phyloP scores from a whole-genome alignment of 495 filamentous ascomycete species.

The Bacidia gigantensis region DNA sequence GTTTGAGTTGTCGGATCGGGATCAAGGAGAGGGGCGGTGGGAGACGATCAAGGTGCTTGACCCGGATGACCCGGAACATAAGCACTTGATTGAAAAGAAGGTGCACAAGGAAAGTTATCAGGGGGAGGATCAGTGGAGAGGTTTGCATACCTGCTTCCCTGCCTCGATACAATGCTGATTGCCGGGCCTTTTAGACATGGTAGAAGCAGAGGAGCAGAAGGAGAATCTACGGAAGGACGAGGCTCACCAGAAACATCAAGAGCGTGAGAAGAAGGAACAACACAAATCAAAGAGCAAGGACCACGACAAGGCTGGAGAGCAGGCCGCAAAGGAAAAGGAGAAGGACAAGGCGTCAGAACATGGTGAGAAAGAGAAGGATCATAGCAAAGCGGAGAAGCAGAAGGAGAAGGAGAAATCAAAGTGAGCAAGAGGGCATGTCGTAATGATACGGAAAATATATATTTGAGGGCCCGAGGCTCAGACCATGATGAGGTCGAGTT shows the following conservation, averaged over 20 bases:
- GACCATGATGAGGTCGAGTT: background rate
- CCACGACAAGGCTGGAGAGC: no score
- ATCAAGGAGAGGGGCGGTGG: conserved; percentile 47
- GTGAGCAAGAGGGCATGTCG: no score
- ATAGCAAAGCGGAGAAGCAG: conserved; percentile 19
- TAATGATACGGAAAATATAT: no score
- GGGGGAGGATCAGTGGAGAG: conserved; percentile 69
- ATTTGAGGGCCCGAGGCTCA: no score
- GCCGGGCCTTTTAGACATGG: conserved; percentile 41
- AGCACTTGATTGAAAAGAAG: conserved; percentile 65
- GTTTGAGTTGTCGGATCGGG: conserved; percentile 78
- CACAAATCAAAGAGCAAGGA: conserved; percentile 33
- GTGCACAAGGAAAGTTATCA: conserved; percentile 68
- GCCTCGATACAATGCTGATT: background rate
- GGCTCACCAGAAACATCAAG: conserved; percentile 13
- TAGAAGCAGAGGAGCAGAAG: conserved; percentile 48
- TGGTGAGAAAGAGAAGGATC: conserved; percentile 11
- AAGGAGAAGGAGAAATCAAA: conserved; percentile 5
- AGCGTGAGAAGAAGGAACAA: conserved; percentile 35
- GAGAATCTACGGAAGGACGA: conserved; percentile 35
- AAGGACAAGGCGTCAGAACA: conserved; percentile 9
- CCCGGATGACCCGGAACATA: conserved; percentile 43
- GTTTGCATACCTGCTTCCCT: conserved; percentile 16
- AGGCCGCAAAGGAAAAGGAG: conserved; percentile 14
- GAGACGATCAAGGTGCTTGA: conserved; percentile 19